phyloP scores from a whole-genome alignment of 1,284 basidiomycete species.

The Melampsora americana region DNA sequence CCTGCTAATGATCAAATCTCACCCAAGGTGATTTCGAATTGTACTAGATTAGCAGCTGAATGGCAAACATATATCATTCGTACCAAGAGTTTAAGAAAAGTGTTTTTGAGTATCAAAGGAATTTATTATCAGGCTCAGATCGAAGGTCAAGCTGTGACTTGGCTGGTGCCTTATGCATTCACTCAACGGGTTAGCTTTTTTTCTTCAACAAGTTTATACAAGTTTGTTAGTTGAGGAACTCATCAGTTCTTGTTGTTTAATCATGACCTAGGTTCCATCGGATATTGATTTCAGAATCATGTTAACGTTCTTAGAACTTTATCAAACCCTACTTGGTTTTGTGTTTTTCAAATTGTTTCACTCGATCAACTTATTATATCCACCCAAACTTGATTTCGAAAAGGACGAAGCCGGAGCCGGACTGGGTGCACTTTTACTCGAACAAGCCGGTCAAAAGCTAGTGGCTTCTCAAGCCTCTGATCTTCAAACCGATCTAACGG shows the following conservation, averaged over 20 bases:
- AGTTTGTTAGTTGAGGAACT: not conserved
- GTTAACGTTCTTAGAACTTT: slow-evolving; percentile 96
- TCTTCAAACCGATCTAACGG: slow-evolving; percentile 51
- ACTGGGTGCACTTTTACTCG: slow-evolving; percentile 83
- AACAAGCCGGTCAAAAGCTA: slow-evolving; percentile 57
- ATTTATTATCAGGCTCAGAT: slow-evolving; percentile 97
- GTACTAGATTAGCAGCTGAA: slow-evolving; percentile 71
- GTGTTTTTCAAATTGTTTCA: slow-evolving; percentile 96
- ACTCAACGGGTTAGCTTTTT: slow-evolving; percentile 74
- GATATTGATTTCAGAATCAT: slow-evolving; percentile 98
- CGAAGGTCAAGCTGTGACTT: slow-evolving; percentile 81
- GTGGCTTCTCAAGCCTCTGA: slow-evolving; percentile 49
- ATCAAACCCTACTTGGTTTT: slow-evolving; percentile 93
- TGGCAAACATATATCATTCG: slow-evolving; percentile 89
- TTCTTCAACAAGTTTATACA: not conserved
- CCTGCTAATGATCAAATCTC: slow-evolving; percentile 74
- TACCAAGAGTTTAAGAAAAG: slow-evolving; percentile 76
- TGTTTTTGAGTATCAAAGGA: slow-evolving; percentile 96
- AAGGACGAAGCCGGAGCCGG: slow-evolving; percentile 79
- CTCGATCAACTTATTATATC: slow-evolving; percentile 89
- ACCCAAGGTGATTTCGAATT: slow-evolving; percentile 81
- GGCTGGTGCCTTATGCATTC: slow-evolving; percentile 98
- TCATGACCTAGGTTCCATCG: slow-evolving; percentile 71
- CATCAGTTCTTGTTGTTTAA: not conserved
- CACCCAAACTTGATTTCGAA: slow-evolving; percentile 78